These are phyloP conservation scores for Colletotrichum brevisporum DNA, from an alignment of 2,329 filamentous ascomycete species.

Conservation along the genomic window DNA sequence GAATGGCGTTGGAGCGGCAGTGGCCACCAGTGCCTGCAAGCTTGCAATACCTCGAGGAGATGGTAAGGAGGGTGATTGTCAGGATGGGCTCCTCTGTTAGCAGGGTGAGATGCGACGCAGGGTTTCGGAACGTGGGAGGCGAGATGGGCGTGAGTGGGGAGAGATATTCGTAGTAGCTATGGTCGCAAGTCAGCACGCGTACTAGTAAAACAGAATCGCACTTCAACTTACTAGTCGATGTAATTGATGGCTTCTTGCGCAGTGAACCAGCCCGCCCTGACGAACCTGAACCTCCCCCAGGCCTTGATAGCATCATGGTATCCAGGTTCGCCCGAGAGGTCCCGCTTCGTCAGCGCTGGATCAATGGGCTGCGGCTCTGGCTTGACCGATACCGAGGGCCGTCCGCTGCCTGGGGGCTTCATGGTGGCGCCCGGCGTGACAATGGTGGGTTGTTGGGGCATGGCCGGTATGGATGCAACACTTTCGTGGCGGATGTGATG, in stretches of 20 bases:
- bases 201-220: background rate
- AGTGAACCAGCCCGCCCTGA: conserved; percentile 97
- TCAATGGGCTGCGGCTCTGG: conserved; percentile 60
- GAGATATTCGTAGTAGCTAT: conserved; percentile 89
- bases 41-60: conserved; percentile 87
- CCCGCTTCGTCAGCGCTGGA: conserved; percentile 59
- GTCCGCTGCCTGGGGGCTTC: conserved; percentile 19
- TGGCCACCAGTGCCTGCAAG: conserved; percentile 84
- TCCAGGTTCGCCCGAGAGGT: conserved; percentile 64
- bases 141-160: conserved; percentile 95
- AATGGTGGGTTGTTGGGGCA: conserved; percentile 36
- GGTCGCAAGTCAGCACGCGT: conserved; percentile 24
- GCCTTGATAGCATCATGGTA: conserved; percentile 82
- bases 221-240: conserved; percentile 81
- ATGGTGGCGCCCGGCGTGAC: conserved; percentile 40
- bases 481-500: conserved; percentile 50
- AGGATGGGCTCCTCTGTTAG: conserved; percentile 94
- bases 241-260: conserved; percentile 94
- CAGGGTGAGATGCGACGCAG: conserved; percentile 83
- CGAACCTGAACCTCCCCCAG: conserved; percentile 95
- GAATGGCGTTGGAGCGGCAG: conserved; percentile 90
- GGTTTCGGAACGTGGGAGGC: conserved; percentile 88
- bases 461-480: conserved; percentile 44
- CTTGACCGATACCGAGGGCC: conserved; percentile 36
- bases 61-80: conserved; percentile 90